Percentiles rank a stretch among this genome's conserved stretches.
Evolutionary conservation across 2,329 filamentous ascomycete genomes (phyloP).

Genomic region (Lasiodiplodia citricola): DNA sequence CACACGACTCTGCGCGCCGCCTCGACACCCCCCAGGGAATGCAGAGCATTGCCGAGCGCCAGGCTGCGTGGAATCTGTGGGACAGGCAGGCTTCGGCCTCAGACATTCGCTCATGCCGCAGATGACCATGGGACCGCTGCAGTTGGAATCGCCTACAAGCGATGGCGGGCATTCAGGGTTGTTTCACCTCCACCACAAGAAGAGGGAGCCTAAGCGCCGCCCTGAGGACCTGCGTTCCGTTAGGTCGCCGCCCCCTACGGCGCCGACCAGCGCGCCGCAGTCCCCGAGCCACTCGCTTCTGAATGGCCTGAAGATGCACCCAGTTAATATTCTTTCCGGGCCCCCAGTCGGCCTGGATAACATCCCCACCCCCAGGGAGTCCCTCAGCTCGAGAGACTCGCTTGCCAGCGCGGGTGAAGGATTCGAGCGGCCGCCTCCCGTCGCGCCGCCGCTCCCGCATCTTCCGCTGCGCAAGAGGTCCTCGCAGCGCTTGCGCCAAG

Average conservation of each 20-base stretch:
- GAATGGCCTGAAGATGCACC: constrained; percentile 26
- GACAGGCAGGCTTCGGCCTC: constrained; percentile 22
- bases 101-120: constrained; percentile 21
- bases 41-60: constrained; percentile 25
- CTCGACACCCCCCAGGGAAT: constrained; percentile 15
- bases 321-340: constrained; percentile 12
- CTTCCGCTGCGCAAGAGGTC: constrained; percentile 45
- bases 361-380: constrained; percentile 5
- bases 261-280: constrained; percentile 24
- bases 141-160: constrained; percentile 9
- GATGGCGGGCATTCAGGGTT: constrained; percentile 11
- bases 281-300: constrained; percentile 23
- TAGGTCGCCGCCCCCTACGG: constrained; percentile 9
- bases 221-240: constrained; percentile 18
- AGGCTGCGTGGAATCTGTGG: constrained; percentile 19
- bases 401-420: constrained; percentile 10
- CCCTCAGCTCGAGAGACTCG: constrained; percentile 22
- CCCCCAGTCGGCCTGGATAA: constrained; percentile 19
- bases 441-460: constrained; percentile 38
- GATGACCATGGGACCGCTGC: constrained; percentile 24
- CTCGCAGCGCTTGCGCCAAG: constrained; percentile 35
- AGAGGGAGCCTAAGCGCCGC: constrained; percentile 19
- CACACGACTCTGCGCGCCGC: background rate
- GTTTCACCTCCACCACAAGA: constrained; percentile 22
- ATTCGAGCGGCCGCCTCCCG: constrained; percentile 21